Evolutionary conservation across 495 filamentous ascomycete species (phyloP).

Genomic region (Hypoxylon intermedium): DNA sequence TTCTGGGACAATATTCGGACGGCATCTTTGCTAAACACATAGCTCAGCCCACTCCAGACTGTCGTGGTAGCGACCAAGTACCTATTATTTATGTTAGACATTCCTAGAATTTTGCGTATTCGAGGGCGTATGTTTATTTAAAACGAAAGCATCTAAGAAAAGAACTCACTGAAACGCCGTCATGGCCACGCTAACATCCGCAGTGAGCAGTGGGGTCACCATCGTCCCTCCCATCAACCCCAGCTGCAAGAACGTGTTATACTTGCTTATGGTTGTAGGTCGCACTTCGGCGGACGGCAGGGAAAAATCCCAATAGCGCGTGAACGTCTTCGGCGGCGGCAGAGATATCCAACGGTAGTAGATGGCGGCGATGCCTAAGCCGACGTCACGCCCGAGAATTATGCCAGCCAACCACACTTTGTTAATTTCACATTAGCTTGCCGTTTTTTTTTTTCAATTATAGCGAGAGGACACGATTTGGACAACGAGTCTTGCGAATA

Average conservation of each 20-base stretch:
- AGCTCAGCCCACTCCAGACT: slow-evolving; percentile 83
- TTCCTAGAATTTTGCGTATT: slow-evolving; percentile 1
- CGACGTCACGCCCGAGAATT: slow-evolving; percentile 88
- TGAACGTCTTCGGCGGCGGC: slow-evolving; percentile 88
- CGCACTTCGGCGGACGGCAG: slow-evolving; percentile 91
- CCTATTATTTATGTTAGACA: slow-evolving; percentile 44
- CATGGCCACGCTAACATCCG: slow-evolving; percentile 64
- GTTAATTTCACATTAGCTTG: slow-evolving; percentile 5
- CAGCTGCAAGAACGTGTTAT: slow-evolving; percentile 83
- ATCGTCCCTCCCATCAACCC: slow-evolving; percentile 80
- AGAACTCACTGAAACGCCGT: slow-evolving; percentile 78
- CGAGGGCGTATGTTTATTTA: too few species aligned
- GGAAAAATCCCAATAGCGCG: slow-evolving; percentile 96
- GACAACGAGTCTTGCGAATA: too few species aligned
- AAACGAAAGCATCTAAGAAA: too few species aligned
- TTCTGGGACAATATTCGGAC: slow-evolving; percentile 74
- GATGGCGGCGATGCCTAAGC: slow-evolving; percentile 85
- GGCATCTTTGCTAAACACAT: slow-evolving; percentile 80
- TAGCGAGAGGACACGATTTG: neutral
- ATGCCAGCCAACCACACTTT: slow-evolving; percentile 84
- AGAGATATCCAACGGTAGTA: slow-evolving; percentile 96
- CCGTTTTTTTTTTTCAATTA: neutral
- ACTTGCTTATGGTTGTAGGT: slow-evolving; percentile 89
- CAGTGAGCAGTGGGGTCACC: slow-evolving; percentile 69
- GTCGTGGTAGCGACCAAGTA: slow-evolving; percentile 83